Percentiles rank a stretch among this genome's conserved stretches.
phyloP scores from a whole-genome alignment of 108 stramenopile species.

The Cyclotella choctawhatcheeana region DNA sequence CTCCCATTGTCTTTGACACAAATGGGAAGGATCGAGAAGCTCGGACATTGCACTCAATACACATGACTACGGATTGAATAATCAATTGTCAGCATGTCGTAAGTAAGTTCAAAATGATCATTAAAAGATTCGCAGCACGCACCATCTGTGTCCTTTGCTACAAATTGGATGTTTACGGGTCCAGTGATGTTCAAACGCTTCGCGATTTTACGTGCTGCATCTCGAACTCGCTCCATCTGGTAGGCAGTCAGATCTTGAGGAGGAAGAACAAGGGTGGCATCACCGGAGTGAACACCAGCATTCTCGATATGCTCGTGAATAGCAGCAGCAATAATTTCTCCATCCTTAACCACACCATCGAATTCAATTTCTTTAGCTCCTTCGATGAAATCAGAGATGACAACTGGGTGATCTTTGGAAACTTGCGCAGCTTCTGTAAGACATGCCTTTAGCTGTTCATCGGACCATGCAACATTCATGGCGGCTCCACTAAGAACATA shows the following conservation, averaged over 20 bases:
- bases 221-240: conserved; percentile 82
- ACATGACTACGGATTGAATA: too few species aligned
- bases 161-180: conserved; percentile 98
- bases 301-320: conserved; percentile 99
- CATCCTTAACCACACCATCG: conserved; percentile 96
- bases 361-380: conserved; percentile 97
- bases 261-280: conserved; percentile 94
- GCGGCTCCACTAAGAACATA: conserved; percentile 98
- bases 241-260: conserved; percentile 89
- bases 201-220: conserved; percentile 90
- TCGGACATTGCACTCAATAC: conserved; percentile 98
- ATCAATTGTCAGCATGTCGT: too few species aligned
- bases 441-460: conserved; percentile 88
- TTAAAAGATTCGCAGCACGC: too few species aligned
- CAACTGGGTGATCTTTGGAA: conserved; percentile 96
- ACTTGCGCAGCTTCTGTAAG: conserved; percentile 93
- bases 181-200: conserved; percentile 96
- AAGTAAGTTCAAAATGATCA: too few species aligned
- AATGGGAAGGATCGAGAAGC: conserved; percentile 98
- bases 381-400: conserved; percentile 96
- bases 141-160: conserved; percentile 96
- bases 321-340: conserved; percentile 93
- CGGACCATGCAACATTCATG: conserved; percentile 96
- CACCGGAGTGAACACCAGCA: conserved; percentile 98
- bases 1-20: conserved; percentile 98